Evolutionary conservation across 2,329 filamentous ascomycete species (phyloP).

Genomic region (Alternaria panax): DNA sequence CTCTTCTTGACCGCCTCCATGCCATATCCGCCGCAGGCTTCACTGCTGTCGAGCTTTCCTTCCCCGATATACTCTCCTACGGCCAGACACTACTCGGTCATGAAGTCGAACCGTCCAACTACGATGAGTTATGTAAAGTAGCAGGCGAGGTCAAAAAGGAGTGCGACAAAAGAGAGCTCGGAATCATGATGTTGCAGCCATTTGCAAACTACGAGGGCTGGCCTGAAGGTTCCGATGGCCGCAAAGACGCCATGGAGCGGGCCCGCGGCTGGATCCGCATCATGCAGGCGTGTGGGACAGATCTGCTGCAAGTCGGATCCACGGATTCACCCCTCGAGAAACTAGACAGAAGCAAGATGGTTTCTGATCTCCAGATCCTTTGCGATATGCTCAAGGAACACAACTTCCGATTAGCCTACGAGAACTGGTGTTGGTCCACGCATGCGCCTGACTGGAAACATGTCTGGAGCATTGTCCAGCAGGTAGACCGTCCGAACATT

Average conservation of each 20-base stretch:
- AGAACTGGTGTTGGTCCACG: conserved; percentile 77
- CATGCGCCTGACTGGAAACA: conserved; percentile 72
- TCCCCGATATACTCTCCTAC: conserved; percentile 74
- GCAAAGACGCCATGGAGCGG: conserved; percentile 68
- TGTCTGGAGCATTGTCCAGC: conserved; percentile 72
- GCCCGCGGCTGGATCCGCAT: conserved; percentile 73
- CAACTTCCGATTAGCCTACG: conserved; percentile 72
- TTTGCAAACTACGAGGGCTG: conserved; percentile 82
- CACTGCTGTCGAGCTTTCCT: conserved; percentile 74
- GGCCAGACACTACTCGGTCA: conserved; percentile 61
- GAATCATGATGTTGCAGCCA: conserved; percentile 76
- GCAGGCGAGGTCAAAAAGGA: conserved; percentile 63
- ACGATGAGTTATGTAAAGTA: conserved; percentile 63
- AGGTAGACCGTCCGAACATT: conserved; percentile 69
- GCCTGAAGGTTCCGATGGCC: conserved; percentile 64
- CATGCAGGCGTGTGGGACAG: conserved; percentile 73
- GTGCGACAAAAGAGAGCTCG: conserved; percentile 62
- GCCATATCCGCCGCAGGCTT: conserved; percentile 72
- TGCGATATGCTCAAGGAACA: conserved; percentile 60
- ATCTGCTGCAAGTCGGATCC: conserved; percentile 72
- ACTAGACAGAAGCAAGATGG: conserved; percentile 63
- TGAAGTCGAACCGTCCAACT: conserved; percentile 65
- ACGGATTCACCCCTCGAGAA: conserved; percentile 66
- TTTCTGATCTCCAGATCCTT: conserved; percentile 68
- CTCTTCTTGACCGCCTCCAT: conserved; percentile 66